Base-by-base conservation (phyloP, 345 rosid genomes). In the Toxicodendron radicans region DNA sequence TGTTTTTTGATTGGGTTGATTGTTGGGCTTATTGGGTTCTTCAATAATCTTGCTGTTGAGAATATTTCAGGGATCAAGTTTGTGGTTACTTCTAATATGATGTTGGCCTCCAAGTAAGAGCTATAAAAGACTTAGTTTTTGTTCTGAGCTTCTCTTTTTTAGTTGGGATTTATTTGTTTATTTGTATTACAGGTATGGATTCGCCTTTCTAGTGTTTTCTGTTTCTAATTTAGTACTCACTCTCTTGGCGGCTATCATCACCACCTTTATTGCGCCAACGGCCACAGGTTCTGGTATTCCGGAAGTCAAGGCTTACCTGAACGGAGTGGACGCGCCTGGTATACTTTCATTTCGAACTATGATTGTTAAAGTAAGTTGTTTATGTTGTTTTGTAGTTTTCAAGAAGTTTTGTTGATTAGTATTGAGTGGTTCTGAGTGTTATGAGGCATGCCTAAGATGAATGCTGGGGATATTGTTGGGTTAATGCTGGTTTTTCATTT, bases 241-340 rank as follows among this genome's bases (percentile, higher is more conserved):
- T 41, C 80, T 92, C 3, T 87, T 95, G 58, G 89, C 97, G 0
- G 82, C 93, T 61, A 72, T 83, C 23, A 76, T 92, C 54, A 92
- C 99, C 35, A 87, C 95, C 18, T 84, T 74, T 70, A 51, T 92
- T 49, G 81, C 97, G 10, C 97, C 97, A n/a, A 90, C 91, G 24
- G 93, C 99, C 2, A 85, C 99, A 41, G 99, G 97, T 76, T 95
- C 97, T 1, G 99, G 99, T 79, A 89, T 95, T 58, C 99, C 97
- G 2, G 99, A 95, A 82, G 95, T 95, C 3, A 92, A 95, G 82
- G 99, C 97, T 68, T 95, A 92, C 84, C 73, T 95, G 76, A 95
- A 95, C 51, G 98, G 99, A 33, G 98, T 95, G 56, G 99, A 95
- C 86, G 92, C 97, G 5, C 97, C 98, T 0, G 95, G 85, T 33